Evolutionary conservation across 257 asterid genomes (phyloP), one percentile per base, ranked within the genome.

Genomic region (Capsicum chinense): DNA sequence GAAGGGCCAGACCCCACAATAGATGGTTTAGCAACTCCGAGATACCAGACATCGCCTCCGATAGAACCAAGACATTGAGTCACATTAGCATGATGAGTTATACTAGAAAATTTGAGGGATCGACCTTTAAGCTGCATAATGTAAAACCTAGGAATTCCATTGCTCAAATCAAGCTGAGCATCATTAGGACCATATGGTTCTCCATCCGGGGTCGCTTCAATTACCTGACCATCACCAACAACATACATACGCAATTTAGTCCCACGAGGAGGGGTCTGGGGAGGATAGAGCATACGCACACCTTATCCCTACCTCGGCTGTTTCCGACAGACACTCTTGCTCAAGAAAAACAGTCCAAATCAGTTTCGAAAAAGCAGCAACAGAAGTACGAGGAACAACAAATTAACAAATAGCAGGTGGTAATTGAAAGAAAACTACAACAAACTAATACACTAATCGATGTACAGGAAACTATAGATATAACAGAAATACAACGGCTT

Each of bases 21-120:
- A 48, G 99, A 92, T 69, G 99, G 91, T 85, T 91, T 93, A n/a
- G 95, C 92, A 56, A 94, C 98, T 85, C 97, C 99, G 83, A 96
- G 95, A 86, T 94, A 96, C 99, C 99, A 96, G n/a, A 83, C 92
- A 67, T 88, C 91, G 81, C 93, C 95, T 39, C 97, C 95, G 17
- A 94, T 88, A 12, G 99, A 92, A 79, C 99, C 99, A 14, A 96
- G 90, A 87, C 99, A 96, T 73, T 96, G 99, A 6, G 99, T 94
- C 59, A 93, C 98, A 56, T 88, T 89, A 21, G 99, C 98, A 39
- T 96, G 99, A 88, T 94, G 98, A 3, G 98, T 94, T 66, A 96
- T 93, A 4, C 74, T 85, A 7, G 98, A 93, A 83, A 96, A 96
- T 71, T 81, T 62, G 79, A 92, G 95, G 6, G 92, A 87, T 83